A percentile compares a stretch with the other conserved stretches of the same genome.
Conservation (phyloP, 768 basidiomycete genomes). For the Sarcomyxa edulis region DNA sequence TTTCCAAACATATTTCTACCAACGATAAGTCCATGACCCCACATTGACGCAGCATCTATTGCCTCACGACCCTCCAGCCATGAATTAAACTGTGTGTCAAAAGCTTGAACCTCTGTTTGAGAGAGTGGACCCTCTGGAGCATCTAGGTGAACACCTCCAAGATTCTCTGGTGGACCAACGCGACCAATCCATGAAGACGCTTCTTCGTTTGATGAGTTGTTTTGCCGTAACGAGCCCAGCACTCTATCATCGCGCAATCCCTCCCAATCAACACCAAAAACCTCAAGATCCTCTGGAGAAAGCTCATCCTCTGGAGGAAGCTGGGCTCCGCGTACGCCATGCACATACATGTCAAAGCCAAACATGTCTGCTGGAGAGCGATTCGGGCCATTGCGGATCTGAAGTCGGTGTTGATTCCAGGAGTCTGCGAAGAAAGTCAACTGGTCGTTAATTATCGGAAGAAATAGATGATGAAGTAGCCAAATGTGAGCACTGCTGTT, state of each 20-base stretch:
- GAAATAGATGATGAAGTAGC: slow-evolving; percentile 31
- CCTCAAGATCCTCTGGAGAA: slow-evolving; percentile 2
- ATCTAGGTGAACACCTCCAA: too few species aligned
- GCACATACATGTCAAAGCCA: slow-evolving; percentile 22
- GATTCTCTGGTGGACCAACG: too few species aligned
- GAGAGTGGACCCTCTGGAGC: too few species aligned
- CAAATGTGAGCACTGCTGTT: slow-evolving; percentile 26
- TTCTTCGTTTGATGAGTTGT: too few species aligned
- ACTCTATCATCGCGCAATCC: slow-evolving; percentile 2
- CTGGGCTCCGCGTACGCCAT: slow-evolving; percentile 13
- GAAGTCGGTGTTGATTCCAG: slow-evolving; percentile 29
- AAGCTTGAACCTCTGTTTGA: too few species aligned
- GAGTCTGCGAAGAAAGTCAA: slow-evolving; percentile 19
- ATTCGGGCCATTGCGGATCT: slow-evolving; percentile 16
- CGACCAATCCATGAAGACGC: too few species aligned
- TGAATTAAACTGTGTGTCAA: too few species aligned
- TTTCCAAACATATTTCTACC: too few species aligned
- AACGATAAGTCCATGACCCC: too few species aligned
- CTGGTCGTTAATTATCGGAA: slow-evolving; percentile 21
- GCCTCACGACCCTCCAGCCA: too few species aligned
- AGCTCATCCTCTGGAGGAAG: neutral
- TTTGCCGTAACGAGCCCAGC: too few species aligned
- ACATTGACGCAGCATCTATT: too few species aligned
- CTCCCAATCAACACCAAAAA: slow-evolving; percentile 9
- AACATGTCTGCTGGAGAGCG: slow-evolving; percentile 26